Evolutionary conservation across 2,329 filamentous ascomycete genomes (phyloP), one percentile per base, ranked within the genome.

Genomic region (Coniochaeta sp.): DNA sequence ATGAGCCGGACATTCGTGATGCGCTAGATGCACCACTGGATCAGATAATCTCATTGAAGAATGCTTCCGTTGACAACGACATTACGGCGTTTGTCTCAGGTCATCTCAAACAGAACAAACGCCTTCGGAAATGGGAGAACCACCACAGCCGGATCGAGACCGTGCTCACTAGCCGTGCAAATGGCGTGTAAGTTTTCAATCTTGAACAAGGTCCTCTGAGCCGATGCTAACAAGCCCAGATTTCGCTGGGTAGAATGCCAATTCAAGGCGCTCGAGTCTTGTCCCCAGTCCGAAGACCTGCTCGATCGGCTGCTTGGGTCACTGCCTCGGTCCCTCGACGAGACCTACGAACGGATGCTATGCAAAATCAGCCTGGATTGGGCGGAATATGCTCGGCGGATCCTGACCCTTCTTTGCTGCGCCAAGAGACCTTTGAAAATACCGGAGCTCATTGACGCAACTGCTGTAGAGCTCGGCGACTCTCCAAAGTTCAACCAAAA

Each of bases 171-270:
- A 19, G 63, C 12, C 61, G 65, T 12, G 69, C 69, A 19, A 63
- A 67, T 14, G 72, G 72, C 44, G 69, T 74, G 72, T 74, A 63
- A 63, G 69, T 67, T 54, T 36, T 55, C 32, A 64, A 28, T 66
- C 3, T n/a, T n/a, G n/a, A n/a, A n/a, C n/a, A n/a, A n/a, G n/a
- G n/a, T n/a, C n/a, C n/a, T 24, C 32, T 12, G 54, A 69, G 63
- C 30, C 44, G 65, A 56, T 59, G 22, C 28, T 57, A 62, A 55
- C 47, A 62, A 70, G 58, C 4, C n/a, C 58, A 74, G 70, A 64
- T 78, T 69, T 63, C 69, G 68, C 55, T 74, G 71, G 72, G 72
- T 71, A 0, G 68, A 69, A 42, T 74, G 72, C 57, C 71, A 74
- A 60, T 63, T 74, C 28, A 65, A 67, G 44, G 66, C 65, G 47